These are phyloP conservation scores for Amylocarpus encephaloides DNA, from an alignment of 2,329 filamentous ascomycete genomes.

Conservation along the genomic window DNA sequence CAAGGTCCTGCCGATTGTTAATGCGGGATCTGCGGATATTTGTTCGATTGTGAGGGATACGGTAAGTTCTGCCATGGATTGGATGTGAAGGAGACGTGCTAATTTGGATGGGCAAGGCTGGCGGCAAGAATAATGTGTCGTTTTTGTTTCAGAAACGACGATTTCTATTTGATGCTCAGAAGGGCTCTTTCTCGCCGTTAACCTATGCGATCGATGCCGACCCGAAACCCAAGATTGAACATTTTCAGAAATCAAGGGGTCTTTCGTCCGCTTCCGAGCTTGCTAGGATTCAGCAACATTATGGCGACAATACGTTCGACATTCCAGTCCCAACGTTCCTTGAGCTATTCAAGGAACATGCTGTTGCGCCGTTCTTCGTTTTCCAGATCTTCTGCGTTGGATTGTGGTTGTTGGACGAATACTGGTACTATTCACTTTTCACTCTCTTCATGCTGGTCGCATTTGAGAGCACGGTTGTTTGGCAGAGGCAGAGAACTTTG, in stretches of 20 bases:
- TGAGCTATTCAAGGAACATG: slow-evolving; percentile 96
- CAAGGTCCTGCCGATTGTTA: slow-evolving; percentile 85
- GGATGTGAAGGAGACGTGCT: slow-evolving; percentile 12
- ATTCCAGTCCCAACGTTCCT: slow-evolving; percentile 94
- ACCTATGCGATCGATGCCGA: slow-evolving; percentile 78
- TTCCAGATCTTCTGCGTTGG: slow-evolving; percentile 99
- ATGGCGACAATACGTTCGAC: slow-evolving; percentile 93
- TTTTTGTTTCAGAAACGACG: slow-evolving; percentile 98
- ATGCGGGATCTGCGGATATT: slow-evolving; percentile 85
- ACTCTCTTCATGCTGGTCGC: slow-evolving; percentile 97
- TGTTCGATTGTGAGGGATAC: slow-evolving; percentile 73
- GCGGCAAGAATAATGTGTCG: slow-evolving; percentile 69
- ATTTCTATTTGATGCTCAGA: slow-evolving; percentile 73
- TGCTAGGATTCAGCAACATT: slow-evolving; percentile 78
- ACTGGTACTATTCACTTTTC: slow-evolving; percentile 99
- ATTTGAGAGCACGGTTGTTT: slow-evolving; percentile 98
- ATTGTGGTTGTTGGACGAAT: slow-evolving; percentile 97
- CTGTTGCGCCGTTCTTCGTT: slow-evolving; percentile 97
- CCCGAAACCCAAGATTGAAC: slow-evolving; percentile 70
- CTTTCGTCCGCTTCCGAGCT: slow-evolving; percentile 70
- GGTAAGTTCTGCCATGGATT: slow-evolving; percentile 34
- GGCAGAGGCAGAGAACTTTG: slow-evolving; percentile 93
- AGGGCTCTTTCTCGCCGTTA: slow-evolving; percentile 72
- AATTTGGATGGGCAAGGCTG: slow-evolving; percentile 41
- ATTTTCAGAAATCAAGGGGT: slow-evolving; percentile 76